phyloP scores from a whole-genome alignment of 2,329 filamentous ascomycete species.

The Aspergillus brunneoviolaceus region DNA sequence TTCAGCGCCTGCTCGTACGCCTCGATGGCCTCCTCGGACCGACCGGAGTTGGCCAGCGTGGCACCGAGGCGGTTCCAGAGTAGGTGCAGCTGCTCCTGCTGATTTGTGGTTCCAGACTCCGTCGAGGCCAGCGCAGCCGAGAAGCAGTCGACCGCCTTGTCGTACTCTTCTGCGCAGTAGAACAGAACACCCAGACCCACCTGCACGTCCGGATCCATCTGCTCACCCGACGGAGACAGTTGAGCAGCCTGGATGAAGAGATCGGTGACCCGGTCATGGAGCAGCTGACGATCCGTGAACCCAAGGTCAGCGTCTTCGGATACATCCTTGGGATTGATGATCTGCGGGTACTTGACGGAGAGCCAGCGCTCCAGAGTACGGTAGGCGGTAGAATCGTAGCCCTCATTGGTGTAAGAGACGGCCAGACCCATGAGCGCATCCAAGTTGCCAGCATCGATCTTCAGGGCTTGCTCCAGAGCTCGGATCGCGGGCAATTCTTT shows the following conservation, averaged over 20 bases:
- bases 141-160: slow-evolving; percentile 99
- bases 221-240: slow-evolving; percentile 83
- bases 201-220: slow-evolving; percentile 98
- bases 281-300: slow-evolving; percentile 85
- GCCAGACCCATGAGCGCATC: slow-evolving; percentile 91
- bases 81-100: slow-evolving; percentile 81
- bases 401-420: slow-evolving; percentile 97
- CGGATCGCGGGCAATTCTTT: slow-evolving; percentile 96
- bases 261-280: slow-evolving; percentile 87
- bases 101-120: slow-evolving; percentile 79
- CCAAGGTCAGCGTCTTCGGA: slow-evolving; percentile 79
- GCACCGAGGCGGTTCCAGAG: slow-evolving; percentile 97
- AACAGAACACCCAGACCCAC: slow-evolving; percentile 95
- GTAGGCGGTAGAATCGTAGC: slow-evolving; percentile 96
- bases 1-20: slow-evolving; percentile 92
- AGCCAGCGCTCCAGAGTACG: slow-evolving; percentile 95
- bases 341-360: slow-evolving; percentile 85
- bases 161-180: slow-evolving; percentile 96
- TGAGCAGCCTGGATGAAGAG: slow-evolving; percentile 92
- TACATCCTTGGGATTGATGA: slow-evolving; percentile 71
- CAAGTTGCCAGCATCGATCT: slow-evolving; percentile 81
- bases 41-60: slow-evolving; percentile 90
- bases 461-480: slow-evolving; percentile 85
- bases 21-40: slow-evolving; percentile 91
- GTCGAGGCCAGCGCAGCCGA: slow-evolving; percentile 82